Base-by-base conservation (phyloP, 2,329 filamentous ascomycete species). In the Lachnellula willkommii region DNA sequence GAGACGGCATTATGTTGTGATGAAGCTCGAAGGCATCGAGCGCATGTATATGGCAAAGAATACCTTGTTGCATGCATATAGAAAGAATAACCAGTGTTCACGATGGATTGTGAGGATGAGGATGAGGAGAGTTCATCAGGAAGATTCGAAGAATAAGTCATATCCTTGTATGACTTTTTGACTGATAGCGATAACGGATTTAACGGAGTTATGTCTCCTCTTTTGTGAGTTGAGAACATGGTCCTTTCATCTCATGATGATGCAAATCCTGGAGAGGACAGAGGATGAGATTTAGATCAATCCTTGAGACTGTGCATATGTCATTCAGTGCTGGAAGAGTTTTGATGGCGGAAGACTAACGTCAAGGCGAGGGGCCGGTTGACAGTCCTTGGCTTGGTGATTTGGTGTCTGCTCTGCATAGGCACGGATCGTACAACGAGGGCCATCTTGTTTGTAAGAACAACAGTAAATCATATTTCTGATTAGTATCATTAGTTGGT, bases 31-130 rank as follows among this genome's bases (percentile, higher is more conserved):
- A 67, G 55, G 58, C 63, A 62, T 59, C 65, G 65, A 53, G 60
- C 58, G 47, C 61, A 68, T 36, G 57, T 63, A 47, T 61, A 64
- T 50, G 57, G 53, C 39, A 55, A n/a, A 43, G 50, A 50, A 32
- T n/a, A 46, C 50, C 48, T 59, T 63, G 55, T 55, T 61, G 60
- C 53, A 54, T 60, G 66, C 68, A 70, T 70, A 60, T 66, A 68
- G 64, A 53, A 60, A 56, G 26, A n/a, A 45, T 32, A 39, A 36
- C 46, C 11, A 45, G 24, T 6, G 36, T 28, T 20, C 39, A 7
- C 28, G 26, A 36, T 46, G 20, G 37, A 17, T 51, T 40, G 26
- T 24, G 22, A 24, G 43, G 42, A 35, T 35, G 26, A 26, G 47
- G 49, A 46, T 37, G 47, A 53, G 20, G 20, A 20, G 20, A 20